These are phyloP conservation scores for Vanilla planifolia DNA, from an alignment of 106 monocot species.

Conservation along the genomic window DNA sequence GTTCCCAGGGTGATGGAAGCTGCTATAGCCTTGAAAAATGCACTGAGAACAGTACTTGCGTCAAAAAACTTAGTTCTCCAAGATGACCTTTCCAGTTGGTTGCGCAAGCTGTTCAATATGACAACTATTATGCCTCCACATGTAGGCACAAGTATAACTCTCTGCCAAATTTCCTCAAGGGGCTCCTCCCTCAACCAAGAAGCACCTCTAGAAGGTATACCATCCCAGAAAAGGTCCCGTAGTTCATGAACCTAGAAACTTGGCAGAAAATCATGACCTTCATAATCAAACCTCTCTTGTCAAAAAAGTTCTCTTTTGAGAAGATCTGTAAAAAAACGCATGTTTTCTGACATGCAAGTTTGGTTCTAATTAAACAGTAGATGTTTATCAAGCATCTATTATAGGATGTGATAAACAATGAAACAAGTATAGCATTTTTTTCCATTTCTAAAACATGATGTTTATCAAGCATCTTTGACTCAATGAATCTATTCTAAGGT, in stretches of 20 bases:
- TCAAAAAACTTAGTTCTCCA: constrained; percentile 8
- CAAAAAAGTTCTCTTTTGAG: neutral
- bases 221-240: constrained; percentile 82
- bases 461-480: too few species aligned
- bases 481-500: too few species aligned
- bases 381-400: too few species aligned
- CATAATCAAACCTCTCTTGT: neutral
- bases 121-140: constrained; percentile 75
- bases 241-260: constrained; percentile 72
- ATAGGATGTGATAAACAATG: too few species aligned
- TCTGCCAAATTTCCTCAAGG: constrained; percentile 70
- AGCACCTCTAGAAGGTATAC: constrained; percentile 72
- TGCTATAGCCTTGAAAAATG: constrained; percentile 68
- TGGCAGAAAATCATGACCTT: constrained; percentile 1
- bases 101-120: constrained; percentile 48
- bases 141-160: constrained; percentile 58
- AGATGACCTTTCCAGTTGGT: constrained; percentile 26
- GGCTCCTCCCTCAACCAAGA: constrained; percentile 90
- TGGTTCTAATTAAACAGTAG: too few species aligned
- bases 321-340: neutral
- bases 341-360: too few species aligned
- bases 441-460: too few species aligned
- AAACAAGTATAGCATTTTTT: too few species aligned
- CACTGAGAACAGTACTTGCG: constrained; percentile 30
- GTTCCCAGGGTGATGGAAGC: constrained; percentile 90